A percentile compares a stretch with the other conserved stretches of the same genome.
These are phyloP conservation scores for Ustilago trichophora DNA, from an alignment of 1,284 basidiomycete species.

Conservation along the genomic window DNA sequence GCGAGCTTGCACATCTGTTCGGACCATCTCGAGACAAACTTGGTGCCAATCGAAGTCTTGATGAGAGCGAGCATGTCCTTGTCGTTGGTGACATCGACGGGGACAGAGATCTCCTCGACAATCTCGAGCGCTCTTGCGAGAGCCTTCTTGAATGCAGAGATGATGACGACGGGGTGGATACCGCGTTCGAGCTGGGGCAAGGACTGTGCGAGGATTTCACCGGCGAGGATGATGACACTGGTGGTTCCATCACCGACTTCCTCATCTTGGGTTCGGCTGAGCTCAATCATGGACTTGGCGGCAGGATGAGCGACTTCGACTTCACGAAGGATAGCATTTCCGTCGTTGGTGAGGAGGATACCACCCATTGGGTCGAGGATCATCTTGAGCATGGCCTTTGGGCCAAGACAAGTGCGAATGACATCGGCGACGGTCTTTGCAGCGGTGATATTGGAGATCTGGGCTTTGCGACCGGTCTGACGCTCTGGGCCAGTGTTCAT, in stretches of 20 bases:
- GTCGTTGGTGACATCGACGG: slow-evolving; percentile 87
- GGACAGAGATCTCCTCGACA: slow-evolving; percentile 84
- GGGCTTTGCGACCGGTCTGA: slow-evolving; percentile 92
- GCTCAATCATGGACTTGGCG: slow-evolving; percentile 99
- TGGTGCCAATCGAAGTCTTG: slow-evolving; percentile 99
- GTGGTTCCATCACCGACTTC: slow-evolving; percentile 98
- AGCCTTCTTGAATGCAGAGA: slow-evolving; percentile 95
- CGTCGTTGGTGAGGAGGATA: slow-evolving; percentile 83
- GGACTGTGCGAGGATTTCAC: slow-evolving; percentile 97
- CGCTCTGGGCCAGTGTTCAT: slow-evolving; percentile 85
- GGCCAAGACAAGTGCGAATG: slow-evolving; percentile 96
- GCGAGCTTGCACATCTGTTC: slow-evolving; percentile 97
- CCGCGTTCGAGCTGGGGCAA: slow-evolving; percentile 90
- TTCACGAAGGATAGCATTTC: slow-evolving; percentile 95
- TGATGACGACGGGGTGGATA: slow-evolving; percentile 98
- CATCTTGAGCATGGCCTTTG: slow-evolving; percentile 99
- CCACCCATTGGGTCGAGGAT: slow-evolving; percentile 77
- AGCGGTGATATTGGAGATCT: slow-evolving; percentile 95
- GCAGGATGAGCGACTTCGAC: slow-evolving; percentile 98
- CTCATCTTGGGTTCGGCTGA: slow-evolving; percentile 95
- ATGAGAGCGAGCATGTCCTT: slow-evolving; percentile 94
- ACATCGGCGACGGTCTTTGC: slow-evolving; percentile 99
- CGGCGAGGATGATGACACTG: slow-evolving; percentile 95
- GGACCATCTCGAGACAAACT: slow-evolving; percentile 95
- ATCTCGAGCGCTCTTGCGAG: slow-evolving; percentile 89